Evolutionary conservation across 2,329 filamentous ascomycete genomes (phyloP).

Genomic region (Purpureocillium lavendulum): DNA sequence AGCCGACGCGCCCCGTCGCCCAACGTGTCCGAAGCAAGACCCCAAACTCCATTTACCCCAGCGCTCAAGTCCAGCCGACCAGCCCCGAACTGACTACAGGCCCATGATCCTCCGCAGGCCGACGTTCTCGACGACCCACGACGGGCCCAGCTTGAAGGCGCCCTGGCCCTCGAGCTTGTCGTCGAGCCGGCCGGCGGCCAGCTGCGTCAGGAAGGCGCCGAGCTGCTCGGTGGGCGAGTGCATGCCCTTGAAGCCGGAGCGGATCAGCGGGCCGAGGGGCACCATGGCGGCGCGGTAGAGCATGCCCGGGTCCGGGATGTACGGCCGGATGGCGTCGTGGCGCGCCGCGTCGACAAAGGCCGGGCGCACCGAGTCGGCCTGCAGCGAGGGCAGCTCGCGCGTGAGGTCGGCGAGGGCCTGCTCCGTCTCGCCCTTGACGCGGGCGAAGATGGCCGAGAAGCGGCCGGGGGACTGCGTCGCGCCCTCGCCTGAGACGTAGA

Average conservation of each 20-base stretch:
- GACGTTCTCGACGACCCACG: constrained; percentile 25
- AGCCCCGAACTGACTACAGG: constrained; percentile 12
- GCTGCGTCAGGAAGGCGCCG: constrained; percentile 33
- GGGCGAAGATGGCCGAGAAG: constrained; percentile 49
- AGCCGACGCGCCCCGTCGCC: no score
- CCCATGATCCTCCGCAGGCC: constrained; percentile 25
- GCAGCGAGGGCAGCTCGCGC: constrained; percentile 34
- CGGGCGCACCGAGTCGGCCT: constrained; percentile 49
- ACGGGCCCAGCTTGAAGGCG: constrained; percentile 23
- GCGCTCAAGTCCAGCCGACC: no score
- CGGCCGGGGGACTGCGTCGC: constrained; percentile 48
- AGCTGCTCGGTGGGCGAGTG: constrained; percentile 35
- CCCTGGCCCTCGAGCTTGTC: constrained; percentile 17
- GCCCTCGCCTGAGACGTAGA: constrained; percentile 60
- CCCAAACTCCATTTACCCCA: no score
- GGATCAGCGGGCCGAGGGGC: constrained; percentile 17
- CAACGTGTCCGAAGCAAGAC: no score
- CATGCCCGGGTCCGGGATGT: constrained; percentile 24
- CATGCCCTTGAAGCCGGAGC: constrained; percentile 10
- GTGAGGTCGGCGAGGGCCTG: constrained; percentile 44
- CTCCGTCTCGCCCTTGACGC: constrained; percentile 62
- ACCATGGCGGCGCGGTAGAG: constrained; percentile 5
- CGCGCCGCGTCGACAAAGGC: constrained; percentile 43
- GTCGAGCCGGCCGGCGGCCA: constrained; percentile 32
- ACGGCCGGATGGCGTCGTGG: constrained; percentile 33